These are phyloP conservation scores for Trichosanthes cucumerina DNA, from an alignment of 306 rosid species.

Conservation along the genomic window DNA sequence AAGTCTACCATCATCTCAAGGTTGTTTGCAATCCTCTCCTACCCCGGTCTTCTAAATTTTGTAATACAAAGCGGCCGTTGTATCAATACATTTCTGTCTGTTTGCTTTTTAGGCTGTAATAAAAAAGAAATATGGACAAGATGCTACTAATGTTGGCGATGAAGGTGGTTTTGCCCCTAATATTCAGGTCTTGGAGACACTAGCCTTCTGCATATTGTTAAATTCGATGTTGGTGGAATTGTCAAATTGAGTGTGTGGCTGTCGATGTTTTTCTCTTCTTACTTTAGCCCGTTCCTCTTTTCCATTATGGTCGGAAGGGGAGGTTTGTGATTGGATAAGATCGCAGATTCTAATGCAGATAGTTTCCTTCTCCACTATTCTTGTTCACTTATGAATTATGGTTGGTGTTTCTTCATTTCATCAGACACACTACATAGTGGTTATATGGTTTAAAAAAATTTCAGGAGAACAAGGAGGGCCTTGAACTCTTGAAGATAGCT, in stretches of 20 bases:
- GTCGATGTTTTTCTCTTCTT: not conserved
- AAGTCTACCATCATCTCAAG: slow-evolving; percentile 91
- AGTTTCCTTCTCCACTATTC: not conserved
- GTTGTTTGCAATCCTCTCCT: slow-evolving; percentile 17
- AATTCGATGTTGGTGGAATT: not conserved
- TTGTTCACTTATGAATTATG: not conserved
- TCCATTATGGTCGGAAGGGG: not conserved
- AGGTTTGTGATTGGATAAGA: not conserved
- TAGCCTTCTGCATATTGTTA: not conserved
- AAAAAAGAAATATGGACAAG: slow-evolving; percentile 95
- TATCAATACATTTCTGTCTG: not conserved
- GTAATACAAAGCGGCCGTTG: not conserved
- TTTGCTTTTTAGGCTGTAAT: slow-evolving; percentile 52
- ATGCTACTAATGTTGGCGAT: slow-evolving; percentile 91
- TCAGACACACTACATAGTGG: not conserved
- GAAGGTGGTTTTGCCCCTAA: slow-evolving; percentile 99
- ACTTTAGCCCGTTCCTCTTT: not conserved
- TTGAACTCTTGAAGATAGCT: slow-evolving; percentile 78
- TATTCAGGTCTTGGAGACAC: slow-evolving; percentile 49
- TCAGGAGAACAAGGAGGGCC: slow-evolving; percentile 93
- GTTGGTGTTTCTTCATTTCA: not conserved
- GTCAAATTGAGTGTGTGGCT: not conserved
- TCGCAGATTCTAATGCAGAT: not conserved
- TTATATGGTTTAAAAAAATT: not conserved
- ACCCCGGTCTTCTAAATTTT: not conserved